Evolutionary conservation across 352 stramenopile species (phyloP).

Genomic region (Globisporangium emineosum): DNA sequence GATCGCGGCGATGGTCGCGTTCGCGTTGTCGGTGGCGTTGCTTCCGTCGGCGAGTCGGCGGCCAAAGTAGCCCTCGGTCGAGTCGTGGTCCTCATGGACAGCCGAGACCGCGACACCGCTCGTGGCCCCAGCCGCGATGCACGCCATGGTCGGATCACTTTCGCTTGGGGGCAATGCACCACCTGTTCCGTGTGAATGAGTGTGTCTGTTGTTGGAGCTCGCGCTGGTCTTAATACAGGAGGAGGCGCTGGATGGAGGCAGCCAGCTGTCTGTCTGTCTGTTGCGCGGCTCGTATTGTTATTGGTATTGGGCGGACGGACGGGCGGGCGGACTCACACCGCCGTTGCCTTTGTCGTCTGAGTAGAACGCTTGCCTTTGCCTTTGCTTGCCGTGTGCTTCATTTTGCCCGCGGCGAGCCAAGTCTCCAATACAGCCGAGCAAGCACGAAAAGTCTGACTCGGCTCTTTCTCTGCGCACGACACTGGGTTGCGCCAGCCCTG

Average conservation of each 20-base stretch:
- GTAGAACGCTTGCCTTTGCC: background rate
- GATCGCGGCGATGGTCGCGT: background rate
- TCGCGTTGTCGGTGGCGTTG: background rate
- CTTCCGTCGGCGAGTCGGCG: conserved; percentile 15
- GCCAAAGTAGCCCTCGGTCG: conserved; percentile 31
- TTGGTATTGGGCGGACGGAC: background rate
- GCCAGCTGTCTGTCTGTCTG: background rate
- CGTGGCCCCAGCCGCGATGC: conserved; percentile 5
- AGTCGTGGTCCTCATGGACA: conserved; percentile 20
- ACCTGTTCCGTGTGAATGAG: background rate
- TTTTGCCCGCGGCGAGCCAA: background rate
- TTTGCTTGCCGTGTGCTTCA: background rate
- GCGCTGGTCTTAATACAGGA: background rate
- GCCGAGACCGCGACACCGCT: conserved; percentile 15
- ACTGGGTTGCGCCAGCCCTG: background rate
- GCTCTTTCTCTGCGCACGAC: background rate
- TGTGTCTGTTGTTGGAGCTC: background rate
- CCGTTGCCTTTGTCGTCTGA: background rate
- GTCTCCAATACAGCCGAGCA: background rate
- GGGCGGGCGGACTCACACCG: background rate
- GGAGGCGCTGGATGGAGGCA: background rate
- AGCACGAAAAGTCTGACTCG: conserved; percentile 2
- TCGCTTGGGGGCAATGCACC: background rate
- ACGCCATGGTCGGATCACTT: conserved; percentile 19
- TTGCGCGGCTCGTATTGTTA: background rate